Conservation (phyloP, 2,329 filamentous ascomycete genomes). For the Fusarium nisikadoi region DNA sequence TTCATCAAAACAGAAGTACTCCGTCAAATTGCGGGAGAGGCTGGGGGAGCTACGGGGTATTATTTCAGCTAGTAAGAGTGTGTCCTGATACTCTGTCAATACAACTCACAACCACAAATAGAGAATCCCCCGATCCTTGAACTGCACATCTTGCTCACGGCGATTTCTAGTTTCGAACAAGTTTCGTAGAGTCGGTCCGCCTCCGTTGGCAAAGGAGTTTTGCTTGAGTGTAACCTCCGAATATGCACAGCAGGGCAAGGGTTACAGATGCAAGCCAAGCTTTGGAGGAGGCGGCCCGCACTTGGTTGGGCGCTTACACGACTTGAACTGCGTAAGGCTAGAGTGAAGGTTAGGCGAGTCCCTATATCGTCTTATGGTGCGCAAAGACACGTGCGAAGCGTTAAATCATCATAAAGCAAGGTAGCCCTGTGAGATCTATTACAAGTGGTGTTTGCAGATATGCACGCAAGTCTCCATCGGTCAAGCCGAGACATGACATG, state of each 20-base stretch:
- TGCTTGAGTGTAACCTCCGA: constrained; percentile 15
- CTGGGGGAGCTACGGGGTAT: constrained; percentile 16
- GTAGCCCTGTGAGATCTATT: neutral
- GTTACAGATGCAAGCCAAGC: constrained; percentile 25
- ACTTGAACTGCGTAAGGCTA: constrained; percentile 1
- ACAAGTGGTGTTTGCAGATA: neutral
- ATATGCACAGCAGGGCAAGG: constrained; percentile 9
- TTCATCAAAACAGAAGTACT: neutral
- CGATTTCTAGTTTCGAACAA: constrained; percentile 22
- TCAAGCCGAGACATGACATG: constrained; percentile 5
- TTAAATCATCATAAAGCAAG: constrained; percentile 24
- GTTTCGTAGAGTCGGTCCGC: constrained; percentile 20
- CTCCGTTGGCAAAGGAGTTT: constrained; percentile 1
- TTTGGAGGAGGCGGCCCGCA: constrained; percentile 24
- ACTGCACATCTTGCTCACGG: constrained; percentile 4
- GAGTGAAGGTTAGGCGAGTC: constrained; percentile 1
- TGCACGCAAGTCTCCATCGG: constrained; percentile 11
- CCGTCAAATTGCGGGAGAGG: constrained; percentile 26
- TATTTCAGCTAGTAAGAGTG: neutral
- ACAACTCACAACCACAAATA: constrained; percentile 7
- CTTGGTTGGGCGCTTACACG: constrained; percentile 33
- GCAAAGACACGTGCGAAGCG: constrained; percentile 38
- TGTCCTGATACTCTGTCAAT: constrained; percentile 6
- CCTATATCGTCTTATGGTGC: neutral
- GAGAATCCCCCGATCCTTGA: neutral